Evolutionary conservation across 257 asterid species (phyloP), one percentile per base, ranked within the genome.

Genomic region (Thymus mandschuricus): DNA sequence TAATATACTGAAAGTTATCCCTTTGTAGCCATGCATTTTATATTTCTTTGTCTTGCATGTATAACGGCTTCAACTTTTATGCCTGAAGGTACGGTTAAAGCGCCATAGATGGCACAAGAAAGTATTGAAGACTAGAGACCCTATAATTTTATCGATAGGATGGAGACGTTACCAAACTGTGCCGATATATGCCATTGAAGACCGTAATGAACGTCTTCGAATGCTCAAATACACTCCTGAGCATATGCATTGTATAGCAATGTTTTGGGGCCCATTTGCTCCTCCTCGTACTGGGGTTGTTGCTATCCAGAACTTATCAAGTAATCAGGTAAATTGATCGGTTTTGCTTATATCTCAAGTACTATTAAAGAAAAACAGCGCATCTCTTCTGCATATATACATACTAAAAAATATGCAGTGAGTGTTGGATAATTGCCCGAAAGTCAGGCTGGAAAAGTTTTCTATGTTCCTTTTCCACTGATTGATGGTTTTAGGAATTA

Each of bases 211-310:
- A 57, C 97, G 98, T 44, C 88, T 83, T 75, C 95, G 99, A 60
- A 95, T 95, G 99, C 96, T 91, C 59, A 95, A 95, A 79, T 89
- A 95, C 88, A 94, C 99, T 33, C 98, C 99, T 49, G 99, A 94
- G 73, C 99, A 94, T 76, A 94, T 94, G 99, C 99, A 94, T 79
- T 94, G 99, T 79, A 85, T 94, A 84, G 99, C 99, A 75, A 86
- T 89, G 97, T 89, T 94, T 79, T 94, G 98, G 97, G 99, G 99
- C 40, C 97, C 98, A 72, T 97, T 94, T 70, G 99, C 97, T 60
- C 98, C 99, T 50, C 97, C 98, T 51, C 88, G 82, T 64, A 83
- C 99, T 44, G 98, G 99, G 34, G 89, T 91, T 78, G 89, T 94
- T 54, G 97, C 99, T 58, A 86, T 95, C 61, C 99, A 89, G 81